Percentiles rank a stretch among this genome's conserved stretches.
Evolutionary conservation across 257 asterid genomes (phyloP).

Genomic region (Sherardia arvensis): DNA sequence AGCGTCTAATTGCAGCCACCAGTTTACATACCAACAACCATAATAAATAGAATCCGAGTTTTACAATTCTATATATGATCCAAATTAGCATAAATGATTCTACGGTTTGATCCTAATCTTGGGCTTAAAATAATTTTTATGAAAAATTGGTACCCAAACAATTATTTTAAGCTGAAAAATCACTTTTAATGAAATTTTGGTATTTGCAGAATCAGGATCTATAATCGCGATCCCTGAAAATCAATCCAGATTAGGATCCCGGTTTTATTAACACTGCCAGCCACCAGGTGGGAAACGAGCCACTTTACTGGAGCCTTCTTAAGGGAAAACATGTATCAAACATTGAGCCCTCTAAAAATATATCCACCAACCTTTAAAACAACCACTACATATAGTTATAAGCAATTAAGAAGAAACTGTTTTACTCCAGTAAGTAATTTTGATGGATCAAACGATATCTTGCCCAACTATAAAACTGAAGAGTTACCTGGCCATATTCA

Average conservation of each 20-base stretch:
- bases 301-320: neutral
- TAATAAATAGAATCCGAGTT: neutral
- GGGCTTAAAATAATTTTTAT: no score
- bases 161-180: no score
- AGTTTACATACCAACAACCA: neutral
- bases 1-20: neutral
- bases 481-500: constrained; percentile 76
- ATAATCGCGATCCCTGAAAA: no score
- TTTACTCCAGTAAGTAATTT: neutral
- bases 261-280: neutral
- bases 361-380: neutral
- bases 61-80: neutral
- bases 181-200: no score
- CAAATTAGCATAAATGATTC: neutral
- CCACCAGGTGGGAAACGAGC: neutral
- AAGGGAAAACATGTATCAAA: neutral
- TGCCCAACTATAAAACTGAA: neutral
- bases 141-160: no score
- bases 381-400: neutral
- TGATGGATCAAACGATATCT: neutral
- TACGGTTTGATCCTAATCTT: neutral
- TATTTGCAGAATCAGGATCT: no score
- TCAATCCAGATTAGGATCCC: no score
- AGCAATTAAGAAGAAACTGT: neutral
- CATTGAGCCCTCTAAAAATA: neutral